Evolutionary conservation across 257 asterid species (phyloP).

Genomic region (Paulownia fortunei): DNA sequence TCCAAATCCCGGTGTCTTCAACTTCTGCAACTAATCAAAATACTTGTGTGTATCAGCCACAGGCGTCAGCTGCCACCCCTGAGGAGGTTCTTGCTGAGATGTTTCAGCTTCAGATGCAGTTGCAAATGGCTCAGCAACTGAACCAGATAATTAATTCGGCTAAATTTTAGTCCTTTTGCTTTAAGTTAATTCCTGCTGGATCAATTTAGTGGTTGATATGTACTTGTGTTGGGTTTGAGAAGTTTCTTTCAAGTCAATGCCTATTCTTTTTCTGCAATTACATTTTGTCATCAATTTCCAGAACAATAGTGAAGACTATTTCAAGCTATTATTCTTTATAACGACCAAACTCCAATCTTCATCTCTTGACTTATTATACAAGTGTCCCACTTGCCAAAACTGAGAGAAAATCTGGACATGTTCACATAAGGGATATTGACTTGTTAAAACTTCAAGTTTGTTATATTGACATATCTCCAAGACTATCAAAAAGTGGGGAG

Average conservation of each 20-base stretch:
- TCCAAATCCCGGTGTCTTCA: constrained; percentile 1
- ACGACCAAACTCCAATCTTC: neutral
- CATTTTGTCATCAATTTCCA: neutral
- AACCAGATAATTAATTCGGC: constrained; percentile 13
- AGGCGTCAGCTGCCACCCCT: neutral
- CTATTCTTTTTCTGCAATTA: neutral
- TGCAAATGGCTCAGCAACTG: constrained; percentile 33
- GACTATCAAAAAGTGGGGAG: neutral
- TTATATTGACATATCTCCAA: neutral
- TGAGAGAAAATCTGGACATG: neutral
- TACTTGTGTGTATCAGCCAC: neutral
- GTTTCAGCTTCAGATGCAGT: constrained; percentile 30
- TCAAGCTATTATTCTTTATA: neutral
- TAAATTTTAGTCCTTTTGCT: neutral
- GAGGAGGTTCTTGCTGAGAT: constrained; percentile 25
- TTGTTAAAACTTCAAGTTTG: neutral
- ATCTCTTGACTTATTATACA: neutral
- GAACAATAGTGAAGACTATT: neutral
- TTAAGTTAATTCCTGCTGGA: neutral
- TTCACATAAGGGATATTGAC: neutral
- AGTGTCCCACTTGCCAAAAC: neutral
- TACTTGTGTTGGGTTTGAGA: neutral
- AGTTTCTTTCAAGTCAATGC: neutral
- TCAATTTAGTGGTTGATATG: neutral
- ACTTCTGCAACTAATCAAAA: neutral